A percentile compares a stretch with the other conserved stretches of the same genome.
phyloP scores from a whole-genome alignment of 495 filamentous ascomycete genomes.

The Recurvomyces mirabilis region DNA sequence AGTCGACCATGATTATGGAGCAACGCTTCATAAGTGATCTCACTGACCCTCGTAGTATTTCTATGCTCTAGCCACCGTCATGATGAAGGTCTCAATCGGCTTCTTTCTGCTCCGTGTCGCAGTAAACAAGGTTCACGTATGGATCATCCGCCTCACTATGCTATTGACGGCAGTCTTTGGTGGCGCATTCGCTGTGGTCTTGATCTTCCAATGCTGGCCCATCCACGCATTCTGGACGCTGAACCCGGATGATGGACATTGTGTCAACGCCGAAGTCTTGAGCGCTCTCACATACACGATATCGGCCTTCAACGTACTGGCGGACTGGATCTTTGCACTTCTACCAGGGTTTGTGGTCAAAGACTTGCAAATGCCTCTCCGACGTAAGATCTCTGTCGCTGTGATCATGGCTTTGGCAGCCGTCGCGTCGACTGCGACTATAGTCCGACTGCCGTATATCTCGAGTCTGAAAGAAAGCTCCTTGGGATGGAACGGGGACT shows the following conservation, averaged over 20 bases:
- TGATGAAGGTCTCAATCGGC: slow-evolving; percentile 35
- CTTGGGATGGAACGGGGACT: slow-evolving; percentile 9
- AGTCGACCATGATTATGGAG: background rate
- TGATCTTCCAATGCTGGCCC: slow-evolving; percentile 37
- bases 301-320: slow-evolving; percentile 21
- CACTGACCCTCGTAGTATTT: slow-evolving; percentile 32
- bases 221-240: slow-evolving; percentile 32
- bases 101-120: slow-evolving; percentile 37
- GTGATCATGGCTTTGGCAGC: slow-evolving; percentile 18
- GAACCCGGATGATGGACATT: slow-evolving; percentile 21
- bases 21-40: slow-evolving; percentile 14
- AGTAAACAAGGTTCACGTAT: slow-evolving; percentile 29
- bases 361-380: slow-evolving; percentile 12
- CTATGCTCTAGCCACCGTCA: slow-evolving; percentile 30
- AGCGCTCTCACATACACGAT: slow-evolving; percentile 23
- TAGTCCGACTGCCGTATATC: slow-evolving; percentile 36
- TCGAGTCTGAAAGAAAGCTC: slow-evolving; percentile 22
- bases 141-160: slow-evolving; percentile 28
- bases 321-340: slow-evolving; percentile 22
- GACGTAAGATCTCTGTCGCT: slow-evolving; percentile 10
- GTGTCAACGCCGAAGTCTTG: slow-evolving; percentile 20
- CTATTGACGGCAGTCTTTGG: slow-evolving; percentile 26
- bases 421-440: slow-evolving; percentile 31
- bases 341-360: slow-evolving; percentile 19
- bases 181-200: slow-evolving; percentile 32